Conservation (phyloP, 2,329 filamentous ascomycete genomes). For the Neopestalotiopsis rosae region DNA sequence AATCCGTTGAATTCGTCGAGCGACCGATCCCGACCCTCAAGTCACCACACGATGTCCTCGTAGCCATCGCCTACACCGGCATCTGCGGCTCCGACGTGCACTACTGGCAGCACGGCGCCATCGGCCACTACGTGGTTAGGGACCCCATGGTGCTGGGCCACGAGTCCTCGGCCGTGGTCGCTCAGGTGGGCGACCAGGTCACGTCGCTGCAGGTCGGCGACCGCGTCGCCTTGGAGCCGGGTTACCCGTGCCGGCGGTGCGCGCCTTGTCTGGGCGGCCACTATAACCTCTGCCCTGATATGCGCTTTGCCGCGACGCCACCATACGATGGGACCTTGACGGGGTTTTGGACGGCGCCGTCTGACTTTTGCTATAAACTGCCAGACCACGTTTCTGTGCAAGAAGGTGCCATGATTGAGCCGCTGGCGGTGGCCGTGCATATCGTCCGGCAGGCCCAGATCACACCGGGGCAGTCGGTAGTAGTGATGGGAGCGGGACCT, state of each 20-base stretch:
- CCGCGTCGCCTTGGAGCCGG: constrained; percentile 91
- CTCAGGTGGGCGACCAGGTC: constrained; percentile 70
- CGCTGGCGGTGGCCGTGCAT: constrained; percentile 85
- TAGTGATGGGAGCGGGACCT: constrained; percentile 86
- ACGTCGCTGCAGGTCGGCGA: constrained; percentile 73
- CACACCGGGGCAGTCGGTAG: constrained; percentile 75
- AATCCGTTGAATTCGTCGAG: constrained; percentile 76
- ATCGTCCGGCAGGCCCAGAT: constrained; percentile 77
- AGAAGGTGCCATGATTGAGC: constrained; percentile 91
- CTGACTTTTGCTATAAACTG: constrained; percentile 93
- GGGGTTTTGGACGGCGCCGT: constrained; percentile 81
- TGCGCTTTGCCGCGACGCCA: constrained; percentile 91
- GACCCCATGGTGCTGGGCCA: constrained; percentile 80
- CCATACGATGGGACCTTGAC: constrained; percentile 89
- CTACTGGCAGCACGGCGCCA: constrained; percentile 87
- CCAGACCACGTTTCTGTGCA: constrained; percentile 78
- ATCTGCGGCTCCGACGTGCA: constrained; percentile 89
- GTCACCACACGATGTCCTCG: constrained; percentile 75
- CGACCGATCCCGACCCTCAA: constrained; percentile 73
- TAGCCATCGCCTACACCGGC: constrained; percentile 83
- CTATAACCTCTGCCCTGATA: constrained; percentile 89
- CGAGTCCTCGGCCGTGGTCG: constrained; percentile 78
- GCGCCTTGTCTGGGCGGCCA: constrained; percentile 77
- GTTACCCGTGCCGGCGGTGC: constrained; percentile 84
- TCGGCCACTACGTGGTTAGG: constrained; percentile 83